These are phyloP conservation scores for Nepenthes mirabilis DNA, from an alignment of 148 eudicot genomes.

Conservation along the genomic window DNA sequence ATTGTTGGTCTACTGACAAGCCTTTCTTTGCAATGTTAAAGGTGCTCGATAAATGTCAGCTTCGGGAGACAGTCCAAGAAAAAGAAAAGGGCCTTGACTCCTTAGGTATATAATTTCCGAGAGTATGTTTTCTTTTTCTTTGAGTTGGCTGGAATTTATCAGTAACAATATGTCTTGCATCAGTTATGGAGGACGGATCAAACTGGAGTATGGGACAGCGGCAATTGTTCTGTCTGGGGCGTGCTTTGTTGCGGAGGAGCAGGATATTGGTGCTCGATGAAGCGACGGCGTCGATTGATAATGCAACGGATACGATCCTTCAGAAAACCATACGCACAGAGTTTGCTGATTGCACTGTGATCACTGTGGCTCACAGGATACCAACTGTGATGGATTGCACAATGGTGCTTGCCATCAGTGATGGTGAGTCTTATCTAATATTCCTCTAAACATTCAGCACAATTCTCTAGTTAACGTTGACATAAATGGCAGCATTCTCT, in stretches of 20 bases:
- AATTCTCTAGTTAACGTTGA: too few species aligned
- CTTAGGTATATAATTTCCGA: constrained; percentile 33
- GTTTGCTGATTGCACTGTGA: constrained; percentile 75
- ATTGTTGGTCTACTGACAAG: not conserved
- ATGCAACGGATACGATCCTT: constrained; percentile 66
- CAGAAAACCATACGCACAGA: constrained; percentile 71
- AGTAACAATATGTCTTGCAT: not conserved
- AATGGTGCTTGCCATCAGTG: constrained; percentile 74
- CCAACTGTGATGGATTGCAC: constrained; percentile 95
- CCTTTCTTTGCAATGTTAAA: constrained; percentile 7
- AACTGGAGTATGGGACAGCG: constrained; percentile 99
- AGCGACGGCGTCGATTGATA: constrained; percentile 91
- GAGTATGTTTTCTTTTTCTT: not conserved
- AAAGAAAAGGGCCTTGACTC: constrained; percentile 64
- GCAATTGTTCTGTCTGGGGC: constrained; percentile 79
- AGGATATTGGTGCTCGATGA: constrained; percentile 83
- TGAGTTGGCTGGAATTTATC: not conserved
- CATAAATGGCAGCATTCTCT: too few species aligned
- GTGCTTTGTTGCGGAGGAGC: constrained; percentile 77
- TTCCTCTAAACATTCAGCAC: too few species aligned
- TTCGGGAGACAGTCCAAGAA: constrained; percentile 63
- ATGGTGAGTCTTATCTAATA: constrained; percentile 41
- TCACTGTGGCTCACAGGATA: constrained; percentile 89
- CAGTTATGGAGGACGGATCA: constrained; percentile 84
- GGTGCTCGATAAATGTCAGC: constrained; percentile 85